Base-by-base conservation (phyloP, 1,139 yeast species). In the Zygoascus hellenicus region DNA sequence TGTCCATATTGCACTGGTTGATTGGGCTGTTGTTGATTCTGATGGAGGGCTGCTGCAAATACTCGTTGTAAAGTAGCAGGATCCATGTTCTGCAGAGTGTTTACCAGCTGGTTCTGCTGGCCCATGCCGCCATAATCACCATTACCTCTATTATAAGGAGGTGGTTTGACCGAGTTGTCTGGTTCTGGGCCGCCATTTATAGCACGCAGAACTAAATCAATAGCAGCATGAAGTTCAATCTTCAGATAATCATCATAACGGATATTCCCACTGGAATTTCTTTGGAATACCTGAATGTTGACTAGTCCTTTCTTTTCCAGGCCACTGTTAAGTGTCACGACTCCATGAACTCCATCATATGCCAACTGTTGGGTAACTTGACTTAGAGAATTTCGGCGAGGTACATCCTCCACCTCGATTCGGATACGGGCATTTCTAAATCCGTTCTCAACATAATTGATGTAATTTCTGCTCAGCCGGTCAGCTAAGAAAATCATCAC, bases 191-290 rank as follows among this genome's bases (percentile, higher is more conserved):
- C 36, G 19, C 17, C 16, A 43, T 38, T 57, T 48, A 58, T 58
- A 50, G 63, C 51, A 45, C 67, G 57, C 51, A 58, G 54, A 43
- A 67, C 50, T 52, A 73, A 61, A 51, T 81, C 80, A 9, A 81
- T 75, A 0, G 90, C 92, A 32, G 78, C 81, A 37, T 78, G 78
- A 3, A 80, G 70, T 6, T 81, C 81, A 16, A 87, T 73, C 48
- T 77, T 77, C 4, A 84, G 75, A 60, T 88, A 89, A 60, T 89
- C 96, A 58, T 87, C 95, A 62, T 84, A 89, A 55, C 81, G 80
- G 30, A 89, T 78, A 1, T 79, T 79, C n/a, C 88, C 89, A 54
- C 79, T 83, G 0, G 78, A 68, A 1, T 83, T 75, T 33, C 73
- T 74, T 59, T 85, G 86, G 62, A 84, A 89, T 1, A 85, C 76